Conservation (phyloP, 805 yeast genomes). For the Cyberlindnera bimundalis region DNA sequence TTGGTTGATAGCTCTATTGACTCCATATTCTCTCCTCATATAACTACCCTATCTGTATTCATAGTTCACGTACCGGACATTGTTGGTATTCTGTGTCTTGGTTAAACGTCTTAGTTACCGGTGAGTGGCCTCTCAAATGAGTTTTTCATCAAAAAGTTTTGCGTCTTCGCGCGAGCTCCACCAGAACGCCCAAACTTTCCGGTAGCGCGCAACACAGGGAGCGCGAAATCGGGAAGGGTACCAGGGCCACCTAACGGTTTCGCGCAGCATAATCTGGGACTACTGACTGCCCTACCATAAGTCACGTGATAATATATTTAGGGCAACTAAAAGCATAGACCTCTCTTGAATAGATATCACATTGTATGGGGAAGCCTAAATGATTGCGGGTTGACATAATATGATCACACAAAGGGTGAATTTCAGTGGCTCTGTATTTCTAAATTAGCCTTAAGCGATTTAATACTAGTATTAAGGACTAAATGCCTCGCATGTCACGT, state of each 20-base stretch:
- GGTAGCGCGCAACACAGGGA: neutral
- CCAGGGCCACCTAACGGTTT: conserved; percentile 8
- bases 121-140: conserved; percentile 13
- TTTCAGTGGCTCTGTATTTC: no score
- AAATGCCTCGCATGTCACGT: no score
- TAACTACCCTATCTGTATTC: neutral
- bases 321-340: conserved; percentile 3
- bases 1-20: neutral
- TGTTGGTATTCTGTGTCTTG: conserved; percentile 23
- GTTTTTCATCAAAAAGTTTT: conserved; percentile 28
- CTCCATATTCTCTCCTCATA: neutral
- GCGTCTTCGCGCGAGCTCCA: conserved; percentile 23
- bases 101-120: conserved; percentile 3
- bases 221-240: neutral
- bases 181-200: neutral
- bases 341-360: neutral
- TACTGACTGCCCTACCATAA: conserved; percentile 3
- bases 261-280: neutral
- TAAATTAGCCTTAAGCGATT: no score
- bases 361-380: neutral
- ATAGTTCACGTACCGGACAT: conserved; percentile 28
- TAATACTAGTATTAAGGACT: no score
- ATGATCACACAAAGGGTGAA: no score
- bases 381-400: neutral
- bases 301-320: conserved; percentile 5